Base-by-base conservation (phyloP, 2,329 filamentous ascomycete species). In the Myriosclerotinia scirpicola region DNA sequence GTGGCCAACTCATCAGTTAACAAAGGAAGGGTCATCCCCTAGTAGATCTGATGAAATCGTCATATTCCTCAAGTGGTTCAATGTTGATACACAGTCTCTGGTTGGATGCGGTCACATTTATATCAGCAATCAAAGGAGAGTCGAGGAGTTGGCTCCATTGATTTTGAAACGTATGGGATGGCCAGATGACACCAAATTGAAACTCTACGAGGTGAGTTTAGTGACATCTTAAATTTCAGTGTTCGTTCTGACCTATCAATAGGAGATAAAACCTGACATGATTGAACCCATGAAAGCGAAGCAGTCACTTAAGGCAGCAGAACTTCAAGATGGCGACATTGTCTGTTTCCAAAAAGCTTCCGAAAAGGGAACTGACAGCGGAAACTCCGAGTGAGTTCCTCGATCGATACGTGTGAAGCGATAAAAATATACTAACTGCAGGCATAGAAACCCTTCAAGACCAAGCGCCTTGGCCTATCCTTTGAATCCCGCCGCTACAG, bases 261-360 rank as follows among this genome's bases (percentile, higher is more conserved):
- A 86, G 84, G 95, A 99, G 81, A 98, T 99, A 79, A 99, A 98
- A 79, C 93, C 93, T 62, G 91, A 88, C 68, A 98, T 98, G 93
- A 97, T 99, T 71, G 96, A 99, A 76, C 84, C 86, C 8, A 90
- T 99, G 82, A 98, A 97, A 79, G 85, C 89, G 0, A 98, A 97
- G 80, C 88, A 92, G 75, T 92, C 93, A 0, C 84, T 99, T 68
- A 91, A 93, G 71, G 88, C 91, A 68, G 95, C 95, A 1, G 96
- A 99, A 77, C 90, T 99, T 34, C 94, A 98, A 76, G 94, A 99
- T 74, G 95, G 95, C 59, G 95, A 99, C 75, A 96, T 99, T 72
- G 87, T 99, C 66, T 97, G 93, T 76, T 97, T 98, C 80, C 95
- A 99, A 77, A 86, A 86, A 68, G 81, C 84, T 42, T 76, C 1